phyloP scores from a whole-genome alignment of 2,329 filamentous ascomycete genomes.

The Ceratocystis colombiana region DNA sequence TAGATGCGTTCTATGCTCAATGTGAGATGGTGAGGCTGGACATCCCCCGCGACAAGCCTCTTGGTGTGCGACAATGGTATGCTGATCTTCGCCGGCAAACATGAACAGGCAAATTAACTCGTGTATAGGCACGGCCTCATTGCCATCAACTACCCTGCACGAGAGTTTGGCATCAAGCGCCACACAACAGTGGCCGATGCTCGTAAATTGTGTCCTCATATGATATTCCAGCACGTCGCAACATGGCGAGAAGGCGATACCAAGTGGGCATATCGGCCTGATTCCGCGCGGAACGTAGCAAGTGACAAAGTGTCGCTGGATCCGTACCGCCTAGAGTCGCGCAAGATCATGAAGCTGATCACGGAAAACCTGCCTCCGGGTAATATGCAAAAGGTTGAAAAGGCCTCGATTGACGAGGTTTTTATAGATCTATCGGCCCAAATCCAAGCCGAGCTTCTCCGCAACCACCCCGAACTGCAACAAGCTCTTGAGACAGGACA shows the following conservation, averaged over 20 bases:
- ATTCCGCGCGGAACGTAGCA: slow-evolving; percentile 66
- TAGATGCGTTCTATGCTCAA: slow-evolving; percentile 96
- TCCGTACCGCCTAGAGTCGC: slow-evolving; percentile 75
- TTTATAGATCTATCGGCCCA: slow-evolving; percentile 86
- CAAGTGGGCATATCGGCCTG: slow-evolving; percentile 81
- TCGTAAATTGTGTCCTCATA: slow-evolving; percentile 70
- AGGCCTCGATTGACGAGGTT: slow-evolving; percentile 90
- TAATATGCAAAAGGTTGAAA: slow-evolving; percentile 66
- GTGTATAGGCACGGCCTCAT: slow-evolving; percentile 69
- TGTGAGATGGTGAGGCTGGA: slow-evolving; percentile 85
- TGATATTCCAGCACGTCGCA: slow-evolving; percentile 84
- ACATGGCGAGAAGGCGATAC: slow-evolving; percentile 90
- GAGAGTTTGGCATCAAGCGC: slow-evolving; percentile 65
- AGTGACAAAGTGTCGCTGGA: slow-evolving; percentile 92
- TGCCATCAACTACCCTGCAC: slow-evolving; percentile 89
- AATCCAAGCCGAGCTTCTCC: slow-evolving; percentile 62
- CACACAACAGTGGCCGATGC: slow-evolving; percentile 75
- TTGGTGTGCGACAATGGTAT: slow-evolving; percentile 89
- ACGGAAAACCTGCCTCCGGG: slow-evolving; percentile 62
- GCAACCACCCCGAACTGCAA: slow-evolving; percentile 63
- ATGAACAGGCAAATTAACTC: slow-evolving; percentile 25
- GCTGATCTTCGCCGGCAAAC: slow-evolving; percentile 24
- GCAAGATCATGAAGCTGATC: slow-evolving; percentile 69
- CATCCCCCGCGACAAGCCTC: slow-evolving; percentile 61
- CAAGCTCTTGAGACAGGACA: slow-evolving; percentile 45